Conservation (phyloP, 169 alveolate species). For the Theileria equi region DNA sequence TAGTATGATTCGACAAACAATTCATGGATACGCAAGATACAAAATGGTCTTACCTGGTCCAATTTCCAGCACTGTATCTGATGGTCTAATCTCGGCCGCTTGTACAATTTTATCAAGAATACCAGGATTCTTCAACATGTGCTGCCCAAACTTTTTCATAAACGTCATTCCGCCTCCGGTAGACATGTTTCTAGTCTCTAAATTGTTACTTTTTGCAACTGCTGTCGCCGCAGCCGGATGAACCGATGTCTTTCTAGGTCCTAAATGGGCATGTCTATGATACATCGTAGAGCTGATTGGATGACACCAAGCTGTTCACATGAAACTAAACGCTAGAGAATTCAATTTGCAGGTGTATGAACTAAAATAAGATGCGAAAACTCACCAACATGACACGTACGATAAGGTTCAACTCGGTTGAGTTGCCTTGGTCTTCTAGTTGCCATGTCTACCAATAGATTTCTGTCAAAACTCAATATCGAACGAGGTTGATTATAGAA, state of each 20-base stretch:
- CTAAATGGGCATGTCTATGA: too few relatives aligned
- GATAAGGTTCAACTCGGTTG: constrained; percentile 57
- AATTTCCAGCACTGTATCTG: constrained; percentile 97
- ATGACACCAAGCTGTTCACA: too few relatives aligned
- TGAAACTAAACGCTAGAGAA: too few relatives aligned
- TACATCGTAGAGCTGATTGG: too few relatives aligned
- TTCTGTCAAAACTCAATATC: too few relatives aligned
- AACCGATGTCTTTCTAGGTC: constrained; percentile 14
- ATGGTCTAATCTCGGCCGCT: constrained; percentile 94
- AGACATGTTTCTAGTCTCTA: constrained; percentile 15
- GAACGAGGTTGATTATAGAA: too few relatives aligned
- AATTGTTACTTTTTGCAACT: neutral
- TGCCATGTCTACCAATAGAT: constrained; percentile 38
- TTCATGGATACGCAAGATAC: neutral
- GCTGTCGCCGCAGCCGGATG: constrained; percentile 4
- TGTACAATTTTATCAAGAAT: constrained; percentile 91
- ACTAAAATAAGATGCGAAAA: too few relatives aligned
- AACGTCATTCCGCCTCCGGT: constrained; percentile 69
- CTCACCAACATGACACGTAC: constrained; percentile 57
- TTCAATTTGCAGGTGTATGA: too few relatives aligned
- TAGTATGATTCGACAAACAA: too few relatives aligned
- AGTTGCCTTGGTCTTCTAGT: constrained; percentile 41
- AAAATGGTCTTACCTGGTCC: constrained; percentile 89
- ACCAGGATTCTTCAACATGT: constrained; percentile 96
- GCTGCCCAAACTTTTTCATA: constrained; percentile 95